Percentiles rank a stretch among this genome's conserved stretches.
These are phyloP conservation scores for Hemileccinum impolitum DNA, from an alignment of 768 basidiomycete genomes.

Conservation along the genomic window DNA sequence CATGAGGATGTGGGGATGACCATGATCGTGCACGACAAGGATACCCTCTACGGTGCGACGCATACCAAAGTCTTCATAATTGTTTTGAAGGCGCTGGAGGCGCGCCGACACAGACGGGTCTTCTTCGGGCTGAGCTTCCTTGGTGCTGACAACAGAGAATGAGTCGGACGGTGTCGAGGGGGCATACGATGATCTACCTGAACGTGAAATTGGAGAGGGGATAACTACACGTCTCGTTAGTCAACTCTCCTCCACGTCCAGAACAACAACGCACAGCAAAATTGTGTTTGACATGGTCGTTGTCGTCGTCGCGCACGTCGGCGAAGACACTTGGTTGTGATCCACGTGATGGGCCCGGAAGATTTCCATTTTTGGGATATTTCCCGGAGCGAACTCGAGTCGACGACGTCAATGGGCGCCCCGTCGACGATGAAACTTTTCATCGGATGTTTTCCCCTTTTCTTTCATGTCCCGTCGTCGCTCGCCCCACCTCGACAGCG, in stretches of 20 bases:
- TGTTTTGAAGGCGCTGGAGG: slow-evolving; percentile 89
- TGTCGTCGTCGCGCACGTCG: slow-evolving; percentile 19
- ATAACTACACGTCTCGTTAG: slow-evolving; percentile 45
- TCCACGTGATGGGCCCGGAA: slow-evolving; percentile 17
- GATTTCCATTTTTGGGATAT: slow-evolving; percentile 4
- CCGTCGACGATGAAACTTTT: slow-evolving; percentile 3
- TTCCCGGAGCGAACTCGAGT: background rate
- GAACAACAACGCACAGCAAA: slow-evolving; percentile 37
- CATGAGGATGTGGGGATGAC: slow-evolving; percentile 96
- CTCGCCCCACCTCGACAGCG: background rate
- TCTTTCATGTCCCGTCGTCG: slow-evolving; percentile 10
- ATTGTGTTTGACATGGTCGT: slow-evolving; percentile 51
- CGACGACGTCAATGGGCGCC: background rate
- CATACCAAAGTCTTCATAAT: slow-evolving; percentile 98
- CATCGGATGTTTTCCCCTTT: background rate
- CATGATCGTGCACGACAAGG: slow-evolving; percentile 88
- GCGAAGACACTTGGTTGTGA: background rate
- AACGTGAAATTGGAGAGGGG: slow-evolving; percentile 91
- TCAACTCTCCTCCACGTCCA: background rate
- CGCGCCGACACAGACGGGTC: slow-evolving; percentile 95
- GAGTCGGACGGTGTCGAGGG: slow-evolving; percentile 6
- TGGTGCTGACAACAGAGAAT: slow-evolving; percentile 58
- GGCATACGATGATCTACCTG: slow-evolving; percentile 45
- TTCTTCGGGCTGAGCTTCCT: slow-evolving; percentile 96
- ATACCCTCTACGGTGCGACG: slow-evolving; percentile 85